Conservation (phyloP, 371 early-diverging fungal genomes). For the Mortierella sp. region DNA sequence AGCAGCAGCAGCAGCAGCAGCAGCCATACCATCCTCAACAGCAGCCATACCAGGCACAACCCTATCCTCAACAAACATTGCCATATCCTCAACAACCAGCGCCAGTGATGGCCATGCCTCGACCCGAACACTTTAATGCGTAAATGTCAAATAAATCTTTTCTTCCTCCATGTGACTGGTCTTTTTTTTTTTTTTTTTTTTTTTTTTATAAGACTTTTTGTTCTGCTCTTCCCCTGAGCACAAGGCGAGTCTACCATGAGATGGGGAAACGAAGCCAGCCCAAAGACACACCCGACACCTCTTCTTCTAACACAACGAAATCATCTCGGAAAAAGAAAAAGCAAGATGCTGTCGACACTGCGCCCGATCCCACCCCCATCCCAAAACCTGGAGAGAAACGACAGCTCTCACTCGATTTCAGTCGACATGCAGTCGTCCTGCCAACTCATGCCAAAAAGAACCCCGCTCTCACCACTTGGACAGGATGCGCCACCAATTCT, state of each 20-base stretch:
- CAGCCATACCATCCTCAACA: not conserved
- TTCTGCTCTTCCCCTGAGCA: no score
- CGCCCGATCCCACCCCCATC: not conserved
- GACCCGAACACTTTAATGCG: slow-evolving; percentile 48
- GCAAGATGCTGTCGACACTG: no score
- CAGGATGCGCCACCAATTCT: slow-evolving; percentile 46
- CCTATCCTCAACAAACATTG: not conserved
- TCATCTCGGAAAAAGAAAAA: no score
- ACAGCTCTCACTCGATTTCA: slow-evolving; percentile 48
- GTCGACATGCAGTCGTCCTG: slow-evolving; percentile 36
- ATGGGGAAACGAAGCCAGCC: no score
- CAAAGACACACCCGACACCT: no score
- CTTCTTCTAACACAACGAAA: no score
- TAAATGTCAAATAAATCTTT: not conserved
- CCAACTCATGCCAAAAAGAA: slow-evolving; percentile 25
- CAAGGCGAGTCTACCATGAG: no score
- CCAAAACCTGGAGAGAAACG: slow-evolving; percentile 27
- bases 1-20: slow-evolving; percentile 4
- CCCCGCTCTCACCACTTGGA: not conserved
- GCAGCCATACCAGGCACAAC: not conserved
- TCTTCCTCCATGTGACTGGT: not conserved
- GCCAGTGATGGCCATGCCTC: slow-evolving; percentile 44
- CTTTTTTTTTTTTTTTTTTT: not conserved
- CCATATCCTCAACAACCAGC: slow-evolving; percentile 9
- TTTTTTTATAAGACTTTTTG: no score